These are phyloP conservation scores for Phialemonium atrogriseum DNA, from an alignment of 2,329 filamentous ascomycete genomes.

Conservation along the genomic window DNA sequence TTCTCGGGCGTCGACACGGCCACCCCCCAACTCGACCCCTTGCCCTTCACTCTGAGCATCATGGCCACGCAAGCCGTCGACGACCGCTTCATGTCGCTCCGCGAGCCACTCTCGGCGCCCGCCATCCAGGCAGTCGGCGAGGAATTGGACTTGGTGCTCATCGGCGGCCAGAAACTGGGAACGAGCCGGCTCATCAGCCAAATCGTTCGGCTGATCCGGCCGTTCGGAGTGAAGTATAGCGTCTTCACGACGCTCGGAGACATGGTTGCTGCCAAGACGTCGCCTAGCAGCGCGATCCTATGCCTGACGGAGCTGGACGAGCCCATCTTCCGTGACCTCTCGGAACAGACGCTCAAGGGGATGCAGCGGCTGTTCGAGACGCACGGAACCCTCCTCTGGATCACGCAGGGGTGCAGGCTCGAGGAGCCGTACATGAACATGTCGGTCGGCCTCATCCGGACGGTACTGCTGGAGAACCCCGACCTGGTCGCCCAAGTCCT, in stretches of 20 bases:
- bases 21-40: constrained; percentile 5
- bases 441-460: constrained; percentile 7
- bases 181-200: constrained; percentile 3
- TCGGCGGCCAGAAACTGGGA: constrained; percentile 10
- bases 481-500: constrained; percentile 1
- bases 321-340: constrained; percentile 1
- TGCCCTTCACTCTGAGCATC: constrained; percentile 6
- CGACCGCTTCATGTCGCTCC: constrained; percentile 11
- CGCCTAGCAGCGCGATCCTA: constrained; percentile 2
- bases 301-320: constrained; percentile 6
- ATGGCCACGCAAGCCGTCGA: constrained; percentile 17
- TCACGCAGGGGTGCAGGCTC: constrained; percentile 5
- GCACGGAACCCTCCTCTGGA: constrained; percentile 6
- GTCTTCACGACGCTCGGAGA: not conserved
- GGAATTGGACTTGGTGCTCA: constrained; percentile 9
- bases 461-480: constrained; percentile 3
- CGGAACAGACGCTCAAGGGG: constrained; percentile 3
- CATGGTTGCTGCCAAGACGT: not conserved
- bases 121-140: not conserved
- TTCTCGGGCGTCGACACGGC: constrained; percentile 16
- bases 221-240: not conserved
- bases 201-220: constrained; percentile 3
- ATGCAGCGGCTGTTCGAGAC: constrained; percentile 4
- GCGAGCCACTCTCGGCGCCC: constrained; percentile 9
- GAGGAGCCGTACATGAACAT: constrained; percentile 7